Evolutionary conservation across 805 yeast species (phyloP).

Genomic region (Jamesozyma rosinii): DNA sequence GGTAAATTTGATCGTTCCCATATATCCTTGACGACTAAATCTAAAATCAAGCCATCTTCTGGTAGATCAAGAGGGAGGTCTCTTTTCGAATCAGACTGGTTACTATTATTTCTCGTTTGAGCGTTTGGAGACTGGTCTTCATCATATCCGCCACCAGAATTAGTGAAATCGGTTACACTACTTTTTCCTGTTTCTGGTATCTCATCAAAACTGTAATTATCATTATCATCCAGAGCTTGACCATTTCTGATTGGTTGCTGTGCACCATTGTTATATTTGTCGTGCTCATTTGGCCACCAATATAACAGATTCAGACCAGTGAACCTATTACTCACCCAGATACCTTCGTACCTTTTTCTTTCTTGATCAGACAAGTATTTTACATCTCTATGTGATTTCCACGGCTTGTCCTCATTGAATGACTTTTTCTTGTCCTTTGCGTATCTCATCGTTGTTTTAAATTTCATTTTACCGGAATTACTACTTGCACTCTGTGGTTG

Average conservation of each 20-base stretch:
- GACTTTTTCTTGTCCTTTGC: conserved; percentile 5
- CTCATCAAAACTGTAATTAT: neutral
- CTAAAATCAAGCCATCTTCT: conserved; percentile 31
- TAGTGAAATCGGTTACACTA: neutral
- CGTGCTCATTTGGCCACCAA: conserved; percentile 21
- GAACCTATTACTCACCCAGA: conserved; percentile 88
- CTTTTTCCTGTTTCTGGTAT: neutral
- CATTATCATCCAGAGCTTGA: neutral
- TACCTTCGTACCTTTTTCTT: conserved; percentile 81
- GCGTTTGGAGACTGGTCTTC: neutral
- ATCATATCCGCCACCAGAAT: neutral
- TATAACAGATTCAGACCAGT: conserved; percentile 38
- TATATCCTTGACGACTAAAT: conserved; percentile 56
- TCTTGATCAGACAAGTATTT: conserved; percentile 50
- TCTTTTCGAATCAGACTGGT: neutral
- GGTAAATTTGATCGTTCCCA: conserved; percentile 78
- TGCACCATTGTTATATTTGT: neutral
- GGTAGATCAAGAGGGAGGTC: conserved; percentile 12
- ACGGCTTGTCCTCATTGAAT: conserved; percentile 85
- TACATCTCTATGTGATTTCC: conserved; percentile 75
- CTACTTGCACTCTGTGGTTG: neutral
- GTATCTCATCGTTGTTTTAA: conserved; percentile 26
- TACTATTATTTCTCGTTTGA: neutral
- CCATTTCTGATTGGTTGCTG: neutral
- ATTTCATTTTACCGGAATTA: conserved; percentile 4